Evolutionary conservation across 2,329 filamentous ascomycete genomes (phyloP).

Genomic region (Xylaria sp.): DNA sequence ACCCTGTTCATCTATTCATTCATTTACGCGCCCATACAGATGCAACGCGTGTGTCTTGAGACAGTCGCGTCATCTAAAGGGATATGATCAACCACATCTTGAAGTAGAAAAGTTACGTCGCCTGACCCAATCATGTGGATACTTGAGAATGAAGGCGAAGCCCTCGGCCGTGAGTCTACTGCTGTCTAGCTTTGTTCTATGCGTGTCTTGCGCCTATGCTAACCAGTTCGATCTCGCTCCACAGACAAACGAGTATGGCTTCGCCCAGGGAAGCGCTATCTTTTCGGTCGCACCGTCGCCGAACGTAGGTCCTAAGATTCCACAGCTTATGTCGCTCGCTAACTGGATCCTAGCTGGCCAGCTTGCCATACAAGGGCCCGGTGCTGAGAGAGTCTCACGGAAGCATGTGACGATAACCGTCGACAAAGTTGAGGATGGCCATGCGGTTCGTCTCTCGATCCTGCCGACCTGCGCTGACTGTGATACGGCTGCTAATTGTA

Average conservation of each 20-base stretch:
- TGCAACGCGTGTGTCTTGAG: constrained; percentile 9
- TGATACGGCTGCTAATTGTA: constrained; percentile 18
- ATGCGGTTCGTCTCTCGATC: constrained; percentile 65
- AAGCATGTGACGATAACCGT: constrained; percentile 87
- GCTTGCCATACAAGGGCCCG: constrained; percentile 66
- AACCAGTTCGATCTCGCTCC: constrained; percentile 31
- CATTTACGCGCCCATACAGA: constrained; percentile 30
- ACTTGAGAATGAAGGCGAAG: constrained; percentile 62
- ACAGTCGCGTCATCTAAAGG: neutral
- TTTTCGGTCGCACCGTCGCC: constrained; percentile 81
- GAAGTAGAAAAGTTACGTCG: neutral
- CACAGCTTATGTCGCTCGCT: constrained; percentile 1
- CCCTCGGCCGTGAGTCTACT: constrained; percentile 55
- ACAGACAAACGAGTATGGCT: constrained; percentile 82
- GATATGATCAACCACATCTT: constrained; percentile 8
- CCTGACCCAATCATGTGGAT: constrained; percentile 60
- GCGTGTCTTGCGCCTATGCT: constrained; percentile 14
- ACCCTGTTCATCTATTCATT: neutral
- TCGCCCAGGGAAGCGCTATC: constrained; percentile 82
- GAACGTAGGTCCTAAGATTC: constrained; percentile 60
- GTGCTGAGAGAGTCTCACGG: constrained; percentile 84
- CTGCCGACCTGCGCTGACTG: neutral
- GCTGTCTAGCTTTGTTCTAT: neutral
- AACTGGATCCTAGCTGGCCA: constrained; percentile 63
- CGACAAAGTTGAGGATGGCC: constrained; percentile 69